phyloP scores from a whole-genome alignment of 768 basidiomycete genomes.

The Suillus decipiens region DNA sequence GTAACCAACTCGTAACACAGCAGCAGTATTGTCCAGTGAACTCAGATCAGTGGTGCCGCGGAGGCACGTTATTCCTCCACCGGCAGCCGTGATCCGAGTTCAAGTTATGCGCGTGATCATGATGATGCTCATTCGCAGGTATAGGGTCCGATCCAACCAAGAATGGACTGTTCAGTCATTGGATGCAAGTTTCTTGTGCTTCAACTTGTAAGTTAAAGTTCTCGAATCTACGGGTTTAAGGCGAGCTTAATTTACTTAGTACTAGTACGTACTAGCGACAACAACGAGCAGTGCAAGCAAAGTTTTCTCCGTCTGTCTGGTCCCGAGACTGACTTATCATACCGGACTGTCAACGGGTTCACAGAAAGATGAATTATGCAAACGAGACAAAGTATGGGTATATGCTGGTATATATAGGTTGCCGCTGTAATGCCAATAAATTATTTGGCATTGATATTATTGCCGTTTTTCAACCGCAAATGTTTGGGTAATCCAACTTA shows the following conservation, averaged over 20 bases:
- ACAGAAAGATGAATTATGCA: too few species aligned
- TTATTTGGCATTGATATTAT: not conserved
- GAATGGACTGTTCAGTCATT: not conserved
- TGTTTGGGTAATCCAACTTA: slow-evolving; percentile 62
- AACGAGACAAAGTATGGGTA: not conserved
- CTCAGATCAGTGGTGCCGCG: not conserved
- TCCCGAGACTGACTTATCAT: not conserved
- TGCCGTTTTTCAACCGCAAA: slow-evolving; percentile 45
- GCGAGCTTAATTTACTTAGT: too few species aligned
- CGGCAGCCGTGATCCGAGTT: too few species aligned
- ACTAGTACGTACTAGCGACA: too few species aligned
- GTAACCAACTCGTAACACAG: not conserved
- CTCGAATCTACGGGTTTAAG: too few species aligned
- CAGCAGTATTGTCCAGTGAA: not conserved
- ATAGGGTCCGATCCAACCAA: too few species aligned
- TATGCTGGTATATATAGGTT: not conserved
- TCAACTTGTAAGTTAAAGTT: not conserved
- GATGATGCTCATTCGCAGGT: too few species aligned
- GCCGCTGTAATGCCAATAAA: not conserved
- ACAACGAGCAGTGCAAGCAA: too few species aligned
- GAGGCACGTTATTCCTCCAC: not conserved
- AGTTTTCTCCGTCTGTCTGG: not conserved
- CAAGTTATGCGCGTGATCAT: too few species aligned
- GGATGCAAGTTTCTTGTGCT: not conserved
- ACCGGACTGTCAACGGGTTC: too few species aligned